Base-by-base conservation (phyloP, 768 basidiomycete genomes). In the Trametes maxima region DNA sequence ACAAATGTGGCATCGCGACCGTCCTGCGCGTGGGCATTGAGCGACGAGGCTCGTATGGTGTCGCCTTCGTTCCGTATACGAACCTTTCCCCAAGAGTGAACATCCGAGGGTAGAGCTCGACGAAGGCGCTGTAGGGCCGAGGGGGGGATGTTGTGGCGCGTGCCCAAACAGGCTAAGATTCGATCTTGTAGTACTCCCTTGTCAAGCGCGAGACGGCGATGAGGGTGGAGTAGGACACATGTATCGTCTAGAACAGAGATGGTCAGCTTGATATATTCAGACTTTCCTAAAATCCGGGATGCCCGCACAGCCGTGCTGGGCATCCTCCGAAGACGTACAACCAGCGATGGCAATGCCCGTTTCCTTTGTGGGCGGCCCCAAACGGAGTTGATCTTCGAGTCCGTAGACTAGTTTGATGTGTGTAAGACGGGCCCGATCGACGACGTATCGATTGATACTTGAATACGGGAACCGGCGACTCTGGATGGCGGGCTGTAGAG, bases 61-160 rank as follows among this genome's bases (percentile, higher is more conserved):
- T 77, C 73, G 12, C 76, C 76, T 17, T 47, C 72, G 14, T 54
- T 49, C 3, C 50, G 54, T 14, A 19, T 69, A 57, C 64, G 59
- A 25, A 75, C 56, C 50, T 66, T 68, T 35, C 70, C 72, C 68
- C 68, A 75, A 51, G 33, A 33, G 17, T 50, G 33, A 4, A 50
- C n/a, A 7, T 50, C 48, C 65, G 50, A 24, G 45, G 50, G 45
- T 70, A 61, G 22, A 66, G 44, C 25, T 24, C 43, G n/a, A 33
- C 33, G 42, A 33, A 33, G 28, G 28, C 28, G 28, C 8, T 33
- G 28, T 33, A 35, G 10, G n/a, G 33, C 42, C 14, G 28, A 43
- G 13, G 44, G 54, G 13, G 42, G n/a, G 12, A 19, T 5, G 12
- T 3, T 35, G 21, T 42, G n/a, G 2, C 25, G 54, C 16, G 43